Evolutionary conservation across 78 protist species (phyloP).

Genomic region (Dictyostelium brefeldianum): DNA sequence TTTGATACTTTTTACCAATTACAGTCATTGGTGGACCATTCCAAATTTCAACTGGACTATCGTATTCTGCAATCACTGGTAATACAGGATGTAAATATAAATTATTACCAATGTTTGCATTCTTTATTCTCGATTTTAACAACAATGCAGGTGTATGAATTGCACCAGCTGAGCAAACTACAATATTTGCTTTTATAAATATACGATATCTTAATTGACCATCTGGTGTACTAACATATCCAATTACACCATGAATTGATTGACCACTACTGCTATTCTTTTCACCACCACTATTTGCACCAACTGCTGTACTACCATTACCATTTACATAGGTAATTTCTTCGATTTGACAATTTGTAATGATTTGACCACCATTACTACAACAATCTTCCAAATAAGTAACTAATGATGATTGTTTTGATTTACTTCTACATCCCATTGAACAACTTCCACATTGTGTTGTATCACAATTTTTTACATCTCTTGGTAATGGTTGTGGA

Average conservation of each 20-base stretch:
- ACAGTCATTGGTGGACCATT: conserved; percentile 74
- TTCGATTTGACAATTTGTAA: conserved; percentile 51
- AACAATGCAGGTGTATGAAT: conserved; percentile 77
- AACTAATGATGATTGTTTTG: conserved; percentile 58
- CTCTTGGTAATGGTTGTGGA: conserved; percentile 47
- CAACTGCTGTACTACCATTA: neutral
- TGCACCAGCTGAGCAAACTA: conserved; percentile 78
- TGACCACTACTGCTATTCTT: neutral
- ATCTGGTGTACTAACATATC: conserved; percentile 9
- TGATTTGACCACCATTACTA: conserved; percentile 66
- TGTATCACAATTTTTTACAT: conserved; percentile 65
- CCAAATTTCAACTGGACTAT: conserved; percentile 41
- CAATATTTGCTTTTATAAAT: conserved; percentile 39
- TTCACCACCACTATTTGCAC: neutral
- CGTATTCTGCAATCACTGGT: conserved; percentile 32
- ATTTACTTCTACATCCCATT: conserved; percentile 73
- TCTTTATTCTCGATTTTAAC: conserved; percentile 39
- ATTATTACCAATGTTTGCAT: conserved; percentile 56
- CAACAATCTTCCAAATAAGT: conserved; percentile 74
- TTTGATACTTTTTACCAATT: conserved; percentile 4
- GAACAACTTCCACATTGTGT: conserved; percentile 71
- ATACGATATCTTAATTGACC: conserved; percentile 35
- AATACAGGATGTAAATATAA: conserved; percentile 79
- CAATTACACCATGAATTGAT: conserved; percentile 55
- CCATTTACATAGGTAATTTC: conserved; percentile 20